Base-by-base conservation (phyloP, 108 stramenopile species). In the Conticribra guillardii region DNA sequence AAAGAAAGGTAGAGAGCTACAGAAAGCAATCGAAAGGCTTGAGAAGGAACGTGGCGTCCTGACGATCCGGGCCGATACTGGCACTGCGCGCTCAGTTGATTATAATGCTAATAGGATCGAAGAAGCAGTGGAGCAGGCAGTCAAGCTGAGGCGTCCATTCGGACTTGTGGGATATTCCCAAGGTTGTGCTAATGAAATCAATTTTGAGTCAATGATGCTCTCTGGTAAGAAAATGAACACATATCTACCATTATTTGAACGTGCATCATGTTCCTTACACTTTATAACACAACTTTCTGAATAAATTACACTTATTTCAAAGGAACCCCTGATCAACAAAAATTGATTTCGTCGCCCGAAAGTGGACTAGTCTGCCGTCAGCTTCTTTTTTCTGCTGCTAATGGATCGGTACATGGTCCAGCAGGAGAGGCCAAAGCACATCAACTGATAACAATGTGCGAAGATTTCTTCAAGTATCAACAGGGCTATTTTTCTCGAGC, bases 391-490 rank as follows among this genome's bases (percentile, higher is more conserved):
- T 85, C 86, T 9, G 94, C 94, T n/a, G 90, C 94, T 1, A 95
- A 95, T 71, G 94, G 90, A 24, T 89, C 89, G 17, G 58, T 90
- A 48, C 94, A 95, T 68, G 94, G 90, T 4, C 83, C 90, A 9
- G 87, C 91, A 4, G 74, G 83, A 18, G 91, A 95, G 60, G 85
- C 80, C 51, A 95, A 95, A 63, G 77, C 84, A 14, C 87, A 92
- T 53, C 75, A 88, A 17, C 73, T 95, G 18, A 89, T 95, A 53
- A 78, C 85, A 15, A 89, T 92, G 89, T 72, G 83, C 19, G 94
- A 95, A 76, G 88, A 90, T 41, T 90, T 91, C 61, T 82, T 94
- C 63, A 94, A 94, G 67, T 93, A 95, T 50, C 91, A 95, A 41
- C 94, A 95, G 59, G 94, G 94, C 0, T 95, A 91, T 71, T 89